Conservation (phyloP, 345 rosid species). For the Populus pruinosa region DNA sequence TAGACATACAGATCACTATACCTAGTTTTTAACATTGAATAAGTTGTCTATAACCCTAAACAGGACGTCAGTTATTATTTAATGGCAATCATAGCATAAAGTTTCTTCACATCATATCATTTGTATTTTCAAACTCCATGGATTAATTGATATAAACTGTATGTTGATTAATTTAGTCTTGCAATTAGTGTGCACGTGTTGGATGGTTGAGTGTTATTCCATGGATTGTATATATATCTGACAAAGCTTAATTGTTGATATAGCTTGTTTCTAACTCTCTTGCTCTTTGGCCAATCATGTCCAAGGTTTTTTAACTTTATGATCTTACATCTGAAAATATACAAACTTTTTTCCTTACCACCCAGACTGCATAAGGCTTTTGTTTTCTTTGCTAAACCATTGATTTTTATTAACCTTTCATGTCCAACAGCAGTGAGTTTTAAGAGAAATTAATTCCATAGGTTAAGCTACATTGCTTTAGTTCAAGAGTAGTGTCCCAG, state of each 20-base stretch:
- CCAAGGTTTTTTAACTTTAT: background rate
- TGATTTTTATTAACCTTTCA: background rate
- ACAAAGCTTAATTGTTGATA: background rate
- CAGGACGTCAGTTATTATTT: background rate
- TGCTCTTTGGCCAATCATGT: background rate
- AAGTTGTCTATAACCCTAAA: background rate
- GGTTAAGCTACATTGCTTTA: background rate
- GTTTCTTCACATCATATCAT: background rate
- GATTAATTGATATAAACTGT: background rate
- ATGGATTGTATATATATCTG: background rate
- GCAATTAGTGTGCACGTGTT: background rate
- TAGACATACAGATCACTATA: background rate
- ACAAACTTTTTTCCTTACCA: background rate
- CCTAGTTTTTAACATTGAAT: background rate
- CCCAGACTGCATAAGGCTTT: background rate
- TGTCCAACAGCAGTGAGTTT: background rate
- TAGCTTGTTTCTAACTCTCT: background rate
- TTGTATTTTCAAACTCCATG: background rate
- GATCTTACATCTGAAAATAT: background rate
- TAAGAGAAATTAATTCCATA: background rate
- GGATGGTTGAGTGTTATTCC: background rate
- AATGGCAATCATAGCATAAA: background rate
- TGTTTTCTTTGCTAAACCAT: background rate
- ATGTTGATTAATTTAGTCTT: background rate
- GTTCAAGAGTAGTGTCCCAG: background rate